Percentiles rank a stretch among this genome's conserved stretches.
phyloP scores from a whole-genome alignment of 805 yeast genomes.

The Nakazawaea holstii region DNA sequence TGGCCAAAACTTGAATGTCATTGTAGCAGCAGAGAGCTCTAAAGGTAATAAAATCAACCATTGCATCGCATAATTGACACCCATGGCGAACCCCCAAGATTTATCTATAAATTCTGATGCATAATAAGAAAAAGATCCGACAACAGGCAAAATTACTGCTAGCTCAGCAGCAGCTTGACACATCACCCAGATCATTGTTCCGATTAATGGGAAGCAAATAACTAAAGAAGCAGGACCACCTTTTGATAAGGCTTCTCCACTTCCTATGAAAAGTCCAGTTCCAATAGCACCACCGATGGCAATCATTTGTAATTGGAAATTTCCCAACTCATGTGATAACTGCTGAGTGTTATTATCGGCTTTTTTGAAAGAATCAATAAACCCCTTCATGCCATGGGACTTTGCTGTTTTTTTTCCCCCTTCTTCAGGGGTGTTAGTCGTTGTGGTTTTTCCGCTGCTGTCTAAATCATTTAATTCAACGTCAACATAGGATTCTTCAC shows the following conservation, averaged over 20 bases:
- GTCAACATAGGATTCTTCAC: background rate
- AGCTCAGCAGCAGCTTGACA: constrained; percentile 59
- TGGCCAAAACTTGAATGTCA: constrained; percentile 49
- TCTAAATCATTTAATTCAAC: background rate
- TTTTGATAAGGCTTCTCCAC: constrained; percentile 49
- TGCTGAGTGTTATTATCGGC: constrained; percentile 10
- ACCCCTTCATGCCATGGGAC: too few relatives aligned
- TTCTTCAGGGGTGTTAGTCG: too few relatives aligned
- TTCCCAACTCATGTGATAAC: constrained; percentile 19
- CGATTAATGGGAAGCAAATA: constrained; percentile 49
- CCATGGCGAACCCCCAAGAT: constrained; percentile 59
- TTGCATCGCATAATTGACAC: constrained; percentile 50
- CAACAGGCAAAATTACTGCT: constrained; percentile 54
- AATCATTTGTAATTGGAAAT: constrained; percentile 55
- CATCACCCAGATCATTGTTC: constrained; percentile 51
- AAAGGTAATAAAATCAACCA: constrained; percentile 48
- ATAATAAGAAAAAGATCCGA: constrained; percentile 63
- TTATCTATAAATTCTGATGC: constrained; percentile 55
- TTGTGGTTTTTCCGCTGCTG: too few relatives aligned
- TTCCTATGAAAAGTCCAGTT: constrained; percentile 63
- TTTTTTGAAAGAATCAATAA: constrained; percentile 2
- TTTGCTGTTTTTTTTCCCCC: too few relatives aligned
- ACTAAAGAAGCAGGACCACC: constrained; percentile 66
- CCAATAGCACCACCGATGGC: constrained; percentile 68
- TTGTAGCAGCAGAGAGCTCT: constrained; percentile 49